phyloP scores from a whole-genome alignment of 2,329 filamentous ascomycete genomes.

The Sarocladium brachiariae region DNA sequence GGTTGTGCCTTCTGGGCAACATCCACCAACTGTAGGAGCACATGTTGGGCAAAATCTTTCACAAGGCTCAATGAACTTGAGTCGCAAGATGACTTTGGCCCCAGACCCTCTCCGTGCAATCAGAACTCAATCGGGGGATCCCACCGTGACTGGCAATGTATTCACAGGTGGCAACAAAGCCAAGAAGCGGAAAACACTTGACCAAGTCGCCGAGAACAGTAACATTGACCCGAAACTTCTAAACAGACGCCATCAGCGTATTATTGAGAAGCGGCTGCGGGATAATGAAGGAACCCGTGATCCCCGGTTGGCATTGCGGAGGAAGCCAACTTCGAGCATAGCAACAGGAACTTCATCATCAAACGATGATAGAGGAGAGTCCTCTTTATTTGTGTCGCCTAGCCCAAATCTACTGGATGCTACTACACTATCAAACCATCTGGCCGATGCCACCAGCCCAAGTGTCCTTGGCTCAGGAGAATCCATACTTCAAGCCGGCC shows the following conservation, averaged over 20 bases:
- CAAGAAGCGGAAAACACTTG: constrained; percentile 26
- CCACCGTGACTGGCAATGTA: constrained; percentile 29
- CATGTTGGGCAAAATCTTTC: too few species aligned
- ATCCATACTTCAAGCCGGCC: too few species aligned
- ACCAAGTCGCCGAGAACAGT: constrained; percentile 28
- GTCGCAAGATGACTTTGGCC: too few species aligned
- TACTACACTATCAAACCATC: too few species aligned
- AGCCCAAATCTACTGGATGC: too few species aligned
- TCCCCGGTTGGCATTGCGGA: not conserved
- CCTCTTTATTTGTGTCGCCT: not conserved
- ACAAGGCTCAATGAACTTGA: too few species aligned
- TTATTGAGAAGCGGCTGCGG: constrained; percentile 35
- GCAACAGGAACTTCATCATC: not conserved
- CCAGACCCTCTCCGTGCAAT: not conserved
- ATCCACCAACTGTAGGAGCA: too few species aligned
- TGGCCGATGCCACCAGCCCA: too few species aligned
- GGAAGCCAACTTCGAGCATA: not conserved
- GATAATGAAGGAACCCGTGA: constrained; percentile 18
- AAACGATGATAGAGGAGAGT: not conserved
- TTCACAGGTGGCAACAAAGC: constrained; percentile 36
- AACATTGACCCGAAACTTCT: constrained; percentile 31
- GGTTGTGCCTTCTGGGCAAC: too few species aligned
- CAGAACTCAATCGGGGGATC: not conserved
- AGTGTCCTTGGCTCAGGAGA: too few species aligned
- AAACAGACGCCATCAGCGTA: constrained; percentile 25